Evolutionary conservation across 2,329 filamentous ascomycete genomes (phyloP), one percentile per base, ranked within the genome.

Genomic region (Incumbomyces delicatus): DNA sequence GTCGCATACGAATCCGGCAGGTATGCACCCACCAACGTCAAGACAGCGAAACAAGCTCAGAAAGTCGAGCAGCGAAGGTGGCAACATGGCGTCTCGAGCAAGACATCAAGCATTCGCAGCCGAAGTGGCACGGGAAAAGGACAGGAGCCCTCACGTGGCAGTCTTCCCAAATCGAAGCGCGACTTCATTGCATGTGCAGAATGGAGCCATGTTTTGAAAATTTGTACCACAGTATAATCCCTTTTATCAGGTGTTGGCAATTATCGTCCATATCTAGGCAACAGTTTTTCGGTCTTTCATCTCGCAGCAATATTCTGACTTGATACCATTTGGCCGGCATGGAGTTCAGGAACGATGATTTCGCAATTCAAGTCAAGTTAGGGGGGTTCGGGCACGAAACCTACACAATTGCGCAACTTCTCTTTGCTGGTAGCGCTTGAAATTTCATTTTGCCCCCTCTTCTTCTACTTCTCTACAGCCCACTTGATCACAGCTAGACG

Each of bases 11-110:
- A 38, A 18, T 14, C 39, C 40, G 14, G 8, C 40, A n/a, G 22
- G 33, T 7, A 31, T 32, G 2, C 48, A 49, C 35, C 42, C 44
- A 41, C 47, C 51, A 18, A 35, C 18, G 3, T 45, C 50, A 2
- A 58, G 61, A 41, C 58, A 63, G 18, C 64, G 67, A 45, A 64
- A 66, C 33, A 58, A 62, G 46, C 55, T 74, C 16, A 65, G 71
- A 46, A 75, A 75, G 57, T 66, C 64, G 11, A 69, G 69, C 5
- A 75, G 71, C 51, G 73, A 75, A 53, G 71, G 71, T 18, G 71
- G 66, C 16, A 70, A 66, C 44, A 58, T 76, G 48, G 66, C 71
- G 43, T 63, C 62, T 6, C 65, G 63, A 39, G 66, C 70, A n/a
- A 60, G 67, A 22, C 66, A 69, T 47, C 66, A 68, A 44, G 57